Evolutionary conservation across 2,329 filamentous ascomycete species (phyloP).

Genomic region (Fusarium scirpi): DNA sequence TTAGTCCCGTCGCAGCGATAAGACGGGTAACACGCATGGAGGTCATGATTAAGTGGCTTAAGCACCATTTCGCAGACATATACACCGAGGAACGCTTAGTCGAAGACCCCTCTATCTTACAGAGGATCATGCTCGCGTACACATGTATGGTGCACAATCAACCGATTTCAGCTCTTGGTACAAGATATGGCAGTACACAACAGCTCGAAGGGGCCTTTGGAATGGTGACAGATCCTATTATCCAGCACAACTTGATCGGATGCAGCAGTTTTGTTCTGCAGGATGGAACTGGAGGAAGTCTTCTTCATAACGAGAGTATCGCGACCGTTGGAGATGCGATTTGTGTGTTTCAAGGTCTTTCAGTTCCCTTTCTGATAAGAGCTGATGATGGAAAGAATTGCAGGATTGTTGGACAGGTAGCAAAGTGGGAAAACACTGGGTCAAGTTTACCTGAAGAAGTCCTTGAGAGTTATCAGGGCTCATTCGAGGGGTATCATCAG

Average conservation of each 20-base stretch:
- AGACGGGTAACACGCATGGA: neutral
- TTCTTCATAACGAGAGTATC: neutral
- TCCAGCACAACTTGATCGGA: constrained; percentile 3
- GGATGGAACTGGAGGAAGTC: neutral
- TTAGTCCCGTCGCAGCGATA: neutral
- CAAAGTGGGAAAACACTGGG: neutral
- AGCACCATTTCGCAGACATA: constrained; percentile 6
- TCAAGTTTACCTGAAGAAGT: neutral
- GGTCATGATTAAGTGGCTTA: constrained; percentile 12
- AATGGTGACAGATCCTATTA: neutral
- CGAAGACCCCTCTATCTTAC: neutral
- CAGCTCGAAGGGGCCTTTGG: constrained; percentile 7
- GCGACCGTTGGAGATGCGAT: constrained; percentile 4
- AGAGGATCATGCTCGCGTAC: constrained; percentile 21
- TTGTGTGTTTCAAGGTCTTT: constrained; percentile 9
- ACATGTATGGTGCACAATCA: constrained; percentile 9
- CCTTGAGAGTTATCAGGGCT: neutral
- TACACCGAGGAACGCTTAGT: neutral
- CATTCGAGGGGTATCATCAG: neutral
- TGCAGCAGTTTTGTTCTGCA: constrained; percentile 5
- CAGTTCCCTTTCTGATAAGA: neutral
- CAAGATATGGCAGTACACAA: rapidly evolving
- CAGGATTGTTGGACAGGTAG: neutral
- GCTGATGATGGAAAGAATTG: rapidly evolving
- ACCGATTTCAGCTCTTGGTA: neutral